Conservation (phyloP, 345 rosid species). For the Pistacia vera region DNA sequence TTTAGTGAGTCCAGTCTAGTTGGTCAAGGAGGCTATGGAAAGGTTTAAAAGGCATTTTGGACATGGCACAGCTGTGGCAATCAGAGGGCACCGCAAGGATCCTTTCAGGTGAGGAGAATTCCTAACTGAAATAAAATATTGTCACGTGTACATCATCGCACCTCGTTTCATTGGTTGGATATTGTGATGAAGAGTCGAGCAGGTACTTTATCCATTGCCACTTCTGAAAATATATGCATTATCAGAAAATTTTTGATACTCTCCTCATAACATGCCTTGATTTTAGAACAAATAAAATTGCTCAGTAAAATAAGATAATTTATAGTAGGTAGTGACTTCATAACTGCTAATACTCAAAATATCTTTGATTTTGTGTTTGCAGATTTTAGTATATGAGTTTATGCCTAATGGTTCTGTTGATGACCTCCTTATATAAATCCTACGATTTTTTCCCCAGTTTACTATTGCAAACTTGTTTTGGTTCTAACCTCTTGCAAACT, state of each 20-base stretch:
- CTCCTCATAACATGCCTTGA: no score
- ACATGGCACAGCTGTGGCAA: constrained; percentile 49
- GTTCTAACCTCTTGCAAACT: not conserved
- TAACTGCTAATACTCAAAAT: not conserved
- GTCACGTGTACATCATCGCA: constrained; percentile 61
- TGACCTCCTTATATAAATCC: constrained; percentile 38
- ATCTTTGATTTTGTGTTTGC: constrained; percentile 4
- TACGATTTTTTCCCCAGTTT: no score
- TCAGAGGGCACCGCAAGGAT: constrained; percentile 47
- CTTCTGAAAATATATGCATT: not conserved
- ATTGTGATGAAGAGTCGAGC: constrained; percentile 54
- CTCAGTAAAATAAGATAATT: not conserved
- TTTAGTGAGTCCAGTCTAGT: constrained; percentile 34
- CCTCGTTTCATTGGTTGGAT: constrained; percentile 58
- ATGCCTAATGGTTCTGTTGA: constrained; percentile 59
- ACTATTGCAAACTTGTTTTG: not conserved
- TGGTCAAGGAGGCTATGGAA: constrained; percentile 62
- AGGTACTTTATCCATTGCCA: constrained; percentile 21
- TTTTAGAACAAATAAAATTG: no score
- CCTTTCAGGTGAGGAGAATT: constrained; percentile 56
- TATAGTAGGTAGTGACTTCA: not conserved
- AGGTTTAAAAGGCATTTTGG: constrained; percentile 56
- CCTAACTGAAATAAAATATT: constrained; percentile 52
- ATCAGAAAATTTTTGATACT: no score
- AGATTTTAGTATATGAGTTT: constrained; percentile 60